phyloP scores from a whole-genome alignment of 1,284 basidiomycete genomes.

The Cryptococcus sp. region DNA sequence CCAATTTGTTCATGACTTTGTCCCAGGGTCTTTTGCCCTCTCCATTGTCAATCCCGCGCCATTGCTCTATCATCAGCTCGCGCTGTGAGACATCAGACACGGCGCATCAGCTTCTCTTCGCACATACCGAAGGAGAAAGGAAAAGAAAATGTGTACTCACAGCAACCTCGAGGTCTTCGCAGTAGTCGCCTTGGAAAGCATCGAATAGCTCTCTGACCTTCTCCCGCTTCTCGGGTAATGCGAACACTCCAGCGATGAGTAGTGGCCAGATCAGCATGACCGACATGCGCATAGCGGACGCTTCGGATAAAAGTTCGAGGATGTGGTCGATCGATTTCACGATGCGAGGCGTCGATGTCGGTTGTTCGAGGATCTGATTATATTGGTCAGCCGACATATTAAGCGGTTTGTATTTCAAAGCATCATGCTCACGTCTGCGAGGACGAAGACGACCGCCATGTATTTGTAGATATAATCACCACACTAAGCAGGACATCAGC shows the following conservation, averaged over 20 bases:
- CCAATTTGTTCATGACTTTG: slow-evolving; percentile 29
- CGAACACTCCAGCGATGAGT: slow-evolving; percentile 35
- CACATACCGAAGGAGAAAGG: background rate
- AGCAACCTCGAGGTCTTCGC: slow-evolving; percentile 37
- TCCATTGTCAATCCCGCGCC: slow-evolving; percentile 29
- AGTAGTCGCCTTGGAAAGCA: slow-evolving; percentile 36
- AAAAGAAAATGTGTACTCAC: slow-evolving; percentile 22
- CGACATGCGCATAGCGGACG: slow-evolving; percentile 32
- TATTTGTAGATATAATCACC: slow-evolving; percentile 46
- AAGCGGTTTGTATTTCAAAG: background rate
- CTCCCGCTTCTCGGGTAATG: slow-evolving; percentile 9
- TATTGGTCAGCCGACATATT: background rate
- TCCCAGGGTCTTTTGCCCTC: slow-evolving; percentile 28
- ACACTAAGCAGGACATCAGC: slow-evolving; percentile 15
- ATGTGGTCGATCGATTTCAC: slow-evolving; percentile 29
- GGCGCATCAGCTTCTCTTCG: no score
- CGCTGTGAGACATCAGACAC: slow-evolving; percentile 11
- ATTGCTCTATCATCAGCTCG: slow-evolving; percentile 31
- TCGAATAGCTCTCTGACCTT: slow-evolving; percentile 29
- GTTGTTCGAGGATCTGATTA: slow-evolving; percentile 32
- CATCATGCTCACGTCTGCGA: slow-evolving; percentile 32
- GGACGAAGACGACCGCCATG: slow-evolving; percentile 33
- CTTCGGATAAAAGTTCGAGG: slow-evolving; percentile 38
- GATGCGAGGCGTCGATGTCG: slow-evolving; percentile 23
- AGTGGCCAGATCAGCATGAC: slow-evolving; percentile 46